These are phyloP conservation scores for Citrus australasica DNA, from an alignment of 345 rosid genomes.

Conservation along the genomic window DNA sequence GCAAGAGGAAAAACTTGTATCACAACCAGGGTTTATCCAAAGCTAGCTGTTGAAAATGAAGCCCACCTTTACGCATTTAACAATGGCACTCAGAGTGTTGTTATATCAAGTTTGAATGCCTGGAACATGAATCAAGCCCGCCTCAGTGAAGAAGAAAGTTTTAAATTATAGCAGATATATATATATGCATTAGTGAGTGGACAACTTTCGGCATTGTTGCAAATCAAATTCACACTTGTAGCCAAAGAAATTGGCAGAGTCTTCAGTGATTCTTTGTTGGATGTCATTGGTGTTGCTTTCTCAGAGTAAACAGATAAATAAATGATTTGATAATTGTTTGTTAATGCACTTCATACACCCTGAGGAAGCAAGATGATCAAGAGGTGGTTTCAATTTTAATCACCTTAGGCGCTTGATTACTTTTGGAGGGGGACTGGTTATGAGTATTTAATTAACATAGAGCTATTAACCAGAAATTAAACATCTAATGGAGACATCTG, in stretches of 20 bases:
- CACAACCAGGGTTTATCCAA: conserved; percentile 61
- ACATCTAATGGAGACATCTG: background rate
- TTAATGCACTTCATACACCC: background rate
- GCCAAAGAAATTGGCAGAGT: background rate
- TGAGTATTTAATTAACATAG: too few relatives aligned
- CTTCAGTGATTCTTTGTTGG: background rate
- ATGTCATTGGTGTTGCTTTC: background rate
- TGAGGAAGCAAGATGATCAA: background rate
- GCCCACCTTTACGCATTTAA: conserved; percentile 43
- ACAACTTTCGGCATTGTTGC: background rate
- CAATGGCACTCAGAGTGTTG: conserved; percentile 40
- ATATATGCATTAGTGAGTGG: too few relatives aligned
- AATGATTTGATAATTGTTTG: background rate
- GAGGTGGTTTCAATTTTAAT: background rate
- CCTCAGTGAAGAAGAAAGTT: conserved; percentile 15
- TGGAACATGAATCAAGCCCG: conserved; percentile 65
- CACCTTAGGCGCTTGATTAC: background rate
- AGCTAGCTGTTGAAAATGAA: conserved; percentile 33
- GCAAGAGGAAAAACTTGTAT: conserved; percentile 52
- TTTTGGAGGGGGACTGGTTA: too few relatives aligned
- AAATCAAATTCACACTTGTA: background rate
- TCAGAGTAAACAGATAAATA: background rate
- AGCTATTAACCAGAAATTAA: background rate
- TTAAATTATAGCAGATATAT: background rate
- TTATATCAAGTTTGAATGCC: conserved; percentile 39